Evolutionary conservation across 1,284 basidiomycete genomes (phyloP).

Genomic region (Rugosomyces carneus): DNA sequence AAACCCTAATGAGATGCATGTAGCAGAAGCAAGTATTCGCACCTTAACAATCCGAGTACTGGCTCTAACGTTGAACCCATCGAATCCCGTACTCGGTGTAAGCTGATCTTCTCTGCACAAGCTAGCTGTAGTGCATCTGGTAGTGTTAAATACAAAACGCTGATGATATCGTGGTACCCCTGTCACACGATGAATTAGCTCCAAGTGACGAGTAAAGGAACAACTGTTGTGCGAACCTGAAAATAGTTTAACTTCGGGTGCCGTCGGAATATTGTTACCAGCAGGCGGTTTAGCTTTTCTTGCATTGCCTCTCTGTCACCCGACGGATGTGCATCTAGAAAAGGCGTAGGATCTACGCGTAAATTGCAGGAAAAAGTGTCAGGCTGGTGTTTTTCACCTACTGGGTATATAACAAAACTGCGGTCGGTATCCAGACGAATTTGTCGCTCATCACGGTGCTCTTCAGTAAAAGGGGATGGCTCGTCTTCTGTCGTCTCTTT

Average conservation of each 20-base stretch:
- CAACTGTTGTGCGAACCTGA: slow-evolving; percentile 43
- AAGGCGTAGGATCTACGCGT: slow-evolving; percentile 5
- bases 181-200: slow-evolving; percentile 22
- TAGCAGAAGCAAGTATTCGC: slow-evolving; percentile 5
- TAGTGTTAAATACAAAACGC: slow-evolving; percentile 80
- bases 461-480: slow-evolving; percentile 4
- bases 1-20: neutral
- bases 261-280: slow-evolving; percentile 69
- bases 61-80: slow-evolving; percentile 86
- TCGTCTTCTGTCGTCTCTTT: slow-evolving; percentile 8
- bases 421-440: slow-evolving; percentile 83
- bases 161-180: slow-evolving; percentile 92
- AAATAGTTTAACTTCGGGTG: slow-evolving; percentile 79
- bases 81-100: slow-evolving; percentile 81
- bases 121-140: slow-evolving; percentile 51
- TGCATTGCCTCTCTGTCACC: slow-evolving; percentile 48
- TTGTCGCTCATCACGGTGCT: slow-evolving; percentile 77
- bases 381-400: slow-evolving; percentile 49
- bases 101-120: slow-evolving; percentile 66
- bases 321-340: slow-evolving; percentile 19
- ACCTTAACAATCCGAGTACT: slow-evolving; percentile 79
- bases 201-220: neutral
- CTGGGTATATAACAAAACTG: slow-evolving; percentile 85
- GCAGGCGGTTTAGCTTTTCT: slow-evolving; percentile 64
- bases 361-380: slow-evolving; percentile 8